Conservation (phyloP, 768 basidiomycete species). For the Neoboletus brunneissimus region DNA sequence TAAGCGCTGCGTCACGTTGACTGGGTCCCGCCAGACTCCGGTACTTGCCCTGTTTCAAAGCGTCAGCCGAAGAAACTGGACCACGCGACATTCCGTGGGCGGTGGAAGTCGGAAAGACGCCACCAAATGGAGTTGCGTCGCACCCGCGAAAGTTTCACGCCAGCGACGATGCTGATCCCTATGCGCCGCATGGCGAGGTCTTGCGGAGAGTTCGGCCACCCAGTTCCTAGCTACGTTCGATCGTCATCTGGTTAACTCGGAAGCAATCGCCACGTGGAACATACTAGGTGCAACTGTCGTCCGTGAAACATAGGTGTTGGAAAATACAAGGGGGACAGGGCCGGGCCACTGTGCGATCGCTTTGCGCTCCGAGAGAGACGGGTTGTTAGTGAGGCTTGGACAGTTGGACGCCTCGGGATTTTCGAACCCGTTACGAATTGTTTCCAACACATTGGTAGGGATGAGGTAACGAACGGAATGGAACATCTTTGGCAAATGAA, state of each 20-base stretch:
- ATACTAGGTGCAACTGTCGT: constrained; percentile 3
- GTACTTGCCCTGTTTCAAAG: constrained; percentile 25
- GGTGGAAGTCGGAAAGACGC: constrained; percentile 9
- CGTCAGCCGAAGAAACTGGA: constrained; percentile 1
- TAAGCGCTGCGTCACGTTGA: constrained; percentile 20
- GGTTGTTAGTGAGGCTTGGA: not conserved
- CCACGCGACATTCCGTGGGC: constrained; percentile 19
- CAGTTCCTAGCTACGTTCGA: not conserved
- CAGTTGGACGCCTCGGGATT: not conserved
- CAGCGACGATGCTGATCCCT: not conserved
- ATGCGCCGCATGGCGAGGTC: not conserved
- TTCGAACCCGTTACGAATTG: not conserved
- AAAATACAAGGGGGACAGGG: not conserved
- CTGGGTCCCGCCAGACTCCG: constrained; percentile 10
- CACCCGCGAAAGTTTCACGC: constrained; percentile 26
- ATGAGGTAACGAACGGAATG: not conserved
- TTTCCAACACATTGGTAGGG: not conserved
- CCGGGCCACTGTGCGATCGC: not conserved
- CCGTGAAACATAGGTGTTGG: constrained; percentile 12
- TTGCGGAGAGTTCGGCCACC: not conserved
- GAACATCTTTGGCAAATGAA: not conserved
- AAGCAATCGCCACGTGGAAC: constrained; percentile 15
- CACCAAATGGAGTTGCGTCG: constrained; percentile 5
- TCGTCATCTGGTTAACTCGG: not conserved
- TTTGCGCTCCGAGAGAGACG: not conserved